These are phyloP conservation scores for Exophiala oligosperma DNA, from an alignment of 2,329 filamentous ascomycete genomes.

Conservation along the genomic window DNA sequence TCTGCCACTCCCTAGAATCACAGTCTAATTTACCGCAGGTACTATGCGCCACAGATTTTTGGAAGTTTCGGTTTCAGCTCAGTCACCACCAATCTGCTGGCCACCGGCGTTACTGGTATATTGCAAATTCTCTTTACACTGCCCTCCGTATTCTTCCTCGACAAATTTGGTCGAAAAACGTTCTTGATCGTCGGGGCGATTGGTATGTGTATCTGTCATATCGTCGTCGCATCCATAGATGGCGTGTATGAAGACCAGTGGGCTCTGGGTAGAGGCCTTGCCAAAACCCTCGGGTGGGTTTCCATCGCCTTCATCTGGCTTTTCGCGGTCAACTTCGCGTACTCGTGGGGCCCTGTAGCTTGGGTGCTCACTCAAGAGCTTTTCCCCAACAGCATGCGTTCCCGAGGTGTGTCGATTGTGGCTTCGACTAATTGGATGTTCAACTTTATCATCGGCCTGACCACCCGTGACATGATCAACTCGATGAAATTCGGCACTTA, in stretches of 20 bases:
- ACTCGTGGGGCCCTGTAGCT: constrained; percentile 36
- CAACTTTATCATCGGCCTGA: not conserved
- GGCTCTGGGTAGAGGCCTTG: too few relatives aligned
- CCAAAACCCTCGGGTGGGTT: too few relatives aligned
- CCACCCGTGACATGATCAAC: not conserved
- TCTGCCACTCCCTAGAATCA: too few relatives aligned
- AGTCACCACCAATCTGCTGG: constrained; percentile 38
- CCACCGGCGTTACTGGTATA: constrained; percentile 41
- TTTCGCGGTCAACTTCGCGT: constrained; percentile 69
- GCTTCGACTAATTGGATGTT: not conserved
- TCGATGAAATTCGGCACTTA: not conserved
- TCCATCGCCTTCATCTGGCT: constrained; percentile 60
- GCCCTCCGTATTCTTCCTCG: constrained; percentile 40
- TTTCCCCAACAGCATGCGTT: constrained; percentile 39
- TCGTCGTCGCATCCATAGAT: too few relatives aligned
- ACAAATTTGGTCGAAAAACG: constrained; percentile 34
- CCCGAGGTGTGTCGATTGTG: not conserved
- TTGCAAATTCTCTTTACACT: constrained; percentile 40
- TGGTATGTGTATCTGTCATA: too few relatives aligned
- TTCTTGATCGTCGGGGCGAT: too few relatives aligned
- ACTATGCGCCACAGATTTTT: constrained; percentile 36
- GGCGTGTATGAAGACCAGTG: too few relatives aligned
- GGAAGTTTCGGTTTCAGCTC: constrained; percentile 34
- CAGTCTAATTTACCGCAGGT: not conserved
- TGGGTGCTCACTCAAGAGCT: constrained; percentile 44